Conservation (phyloP, 768 basidiomycete genomes). For the Phylloporus arenicola region DNA sequence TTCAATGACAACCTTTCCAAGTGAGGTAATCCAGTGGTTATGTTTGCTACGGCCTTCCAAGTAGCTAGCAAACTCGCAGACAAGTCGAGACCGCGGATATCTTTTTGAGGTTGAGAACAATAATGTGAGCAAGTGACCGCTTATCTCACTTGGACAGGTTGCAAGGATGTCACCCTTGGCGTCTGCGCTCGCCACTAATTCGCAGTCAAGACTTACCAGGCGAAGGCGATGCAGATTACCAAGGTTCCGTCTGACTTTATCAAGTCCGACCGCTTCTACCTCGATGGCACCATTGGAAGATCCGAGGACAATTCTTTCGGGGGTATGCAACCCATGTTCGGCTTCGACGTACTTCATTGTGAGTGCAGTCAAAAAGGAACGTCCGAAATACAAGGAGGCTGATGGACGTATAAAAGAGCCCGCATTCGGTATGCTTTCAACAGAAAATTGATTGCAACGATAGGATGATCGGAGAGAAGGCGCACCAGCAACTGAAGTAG, state of each 20-base stretch:
- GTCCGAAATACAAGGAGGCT: slow-evolving; percentile 51
- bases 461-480: slow-evolving; percentile 7
- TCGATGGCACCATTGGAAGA: slow-evolving; percentile 79
- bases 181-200: slow-evolving; percentile 51
- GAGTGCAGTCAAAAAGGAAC: slow-evolving; percentile 71
- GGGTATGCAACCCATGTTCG: slow-evolving; percentile 44
- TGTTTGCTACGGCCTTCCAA: slow-evolving; percentile 66
- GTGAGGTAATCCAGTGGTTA: slow-evolving; percentile 53
- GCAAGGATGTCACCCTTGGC: slow-evolving; percentile 45
- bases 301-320: slow-evolving; percentile 67
- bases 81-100: slow-evolving; percentile 74
- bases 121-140: slow-evolving; percentile 6
- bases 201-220: slow-evolving; percentile 75
- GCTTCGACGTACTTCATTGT: slow-evolving; percentile 71
- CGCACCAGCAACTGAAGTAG: slow-evolving; percentile 78
- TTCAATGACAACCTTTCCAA: slow-evolving; percentile 71
- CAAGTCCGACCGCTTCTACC: slow-evolving; percentile 80
- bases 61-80: slow-evolving; percentile 65
- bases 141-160: slow-evolving; percentile 62
- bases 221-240: slow-evolving; percentile 60
- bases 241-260: slow-evolving; percentile 71
- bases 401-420: slow-evolving; percentile 81
- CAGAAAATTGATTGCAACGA: slow-evolving; percentile 5
- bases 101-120: slow-evolving; percentile 35
- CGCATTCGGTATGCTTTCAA: slow-evolving; percentile 49